Evolutionary conservation across 495 filamentous ascomycete species (phyloP).

Genomic region (Durotheca rogersii): DNA sequence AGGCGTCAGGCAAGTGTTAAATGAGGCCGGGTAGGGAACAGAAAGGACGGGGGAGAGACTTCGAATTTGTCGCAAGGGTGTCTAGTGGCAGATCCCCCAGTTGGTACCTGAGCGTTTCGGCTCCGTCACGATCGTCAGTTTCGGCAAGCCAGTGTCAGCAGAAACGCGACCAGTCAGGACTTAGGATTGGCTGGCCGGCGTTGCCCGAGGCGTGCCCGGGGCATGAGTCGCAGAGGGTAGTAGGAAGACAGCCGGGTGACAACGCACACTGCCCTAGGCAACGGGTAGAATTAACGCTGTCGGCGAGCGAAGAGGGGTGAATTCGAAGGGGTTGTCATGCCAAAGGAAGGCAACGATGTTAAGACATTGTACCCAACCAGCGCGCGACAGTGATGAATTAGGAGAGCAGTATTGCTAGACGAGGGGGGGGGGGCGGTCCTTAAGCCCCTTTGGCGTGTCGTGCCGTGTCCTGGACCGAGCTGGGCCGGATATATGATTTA

Average conservation of each 20-base stretch:
- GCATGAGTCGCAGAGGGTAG: constrained; percentile 9
- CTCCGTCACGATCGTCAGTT: constrained; percentile 41
- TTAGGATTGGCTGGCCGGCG: constrained; percentile 26
- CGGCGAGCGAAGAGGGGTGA: constrained; percentile 1
- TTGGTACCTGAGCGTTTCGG: constrained; percentile 34
- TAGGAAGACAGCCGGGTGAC: constrained; percentile 2
- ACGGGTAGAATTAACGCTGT: not conserved
- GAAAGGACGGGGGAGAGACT: too few species aligned
- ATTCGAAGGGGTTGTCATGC: constrained; percentile 1
- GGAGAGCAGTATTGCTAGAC: not conserved
- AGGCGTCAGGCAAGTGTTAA: not conserved
- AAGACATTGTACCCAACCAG: constrained; percentile 12
- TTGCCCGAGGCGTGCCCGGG: constrained; percentile 24
- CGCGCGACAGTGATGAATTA: constrained; percentile 2
- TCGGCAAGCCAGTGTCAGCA: constrained; percentile 29
- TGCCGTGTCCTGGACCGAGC: too few species aligned
- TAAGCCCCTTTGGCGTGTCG: too few species aligned
- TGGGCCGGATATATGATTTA: constrained; percentile 2
- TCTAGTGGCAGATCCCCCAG: constrained; percentile 8
- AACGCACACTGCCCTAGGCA: constrained; percentile 8
- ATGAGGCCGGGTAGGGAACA: not conserved
- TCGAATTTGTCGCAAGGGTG: constrained; percentile 16
- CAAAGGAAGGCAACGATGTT: constrained; percentile 8
- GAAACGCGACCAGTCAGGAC: constrained; percentile 17
- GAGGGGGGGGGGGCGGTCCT: constrained; percentile 4